A percentile compares a stretch with the other conserved stretches of the same genome.
Evolutionary conservation across 73 alveolate genomes (phyloP).

Genomic region (Tetrahymena thermophila): DNA sequence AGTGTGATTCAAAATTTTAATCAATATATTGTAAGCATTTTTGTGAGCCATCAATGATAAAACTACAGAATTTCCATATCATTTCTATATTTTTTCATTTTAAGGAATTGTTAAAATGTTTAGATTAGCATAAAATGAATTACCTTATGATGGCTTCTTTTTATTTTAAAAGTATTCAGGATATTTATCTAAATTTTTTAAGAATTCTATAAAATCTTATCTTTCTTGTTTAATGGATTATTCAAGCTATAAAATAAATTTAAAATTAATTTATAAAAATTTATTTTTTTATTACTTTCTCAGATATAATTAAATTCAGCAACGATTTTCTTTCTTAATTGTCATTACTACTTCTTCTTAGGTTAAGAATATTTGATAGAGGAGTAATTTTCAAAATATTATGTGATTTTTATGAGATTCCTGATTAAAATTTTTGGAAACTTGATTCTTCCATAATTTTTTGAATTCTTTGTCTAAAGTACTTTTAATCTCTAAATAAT

Average conservation of each 20-base stretch:
- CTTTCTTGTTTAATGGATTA: not conserved
- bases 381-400: not conserved
- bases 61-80: not conserved
- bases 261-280: not conserved
- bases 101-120: not conserved
- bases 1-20: not conserved
- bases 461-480: not conserved
- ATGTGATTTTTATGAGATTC: not conserved
- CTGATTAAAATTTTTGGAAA: not conserved
- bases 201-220: not conserved
- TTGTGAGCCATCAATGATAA: not conserved
- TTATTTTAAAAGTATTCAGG: not conserved
- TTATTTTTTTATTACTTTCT: not conserved
- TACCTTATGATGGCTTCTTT: not conserved
- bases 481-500: not conserved
- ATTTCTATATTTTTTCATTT: not conserved
- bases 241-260: not conserved
- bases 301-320: not conserved
- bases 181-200: not conserved
- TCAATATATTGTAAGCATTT: not conserved
- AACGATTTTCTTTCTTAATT: not conserved
- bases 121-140: not conserved
- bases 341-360: not conserved
- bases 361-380: not conserved
- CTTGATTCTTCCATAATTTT: not conserved